Base-by-base conservation (phyloP, 2,329 filamentous ascomycete species). In the Huntiella savannae region DNA sequence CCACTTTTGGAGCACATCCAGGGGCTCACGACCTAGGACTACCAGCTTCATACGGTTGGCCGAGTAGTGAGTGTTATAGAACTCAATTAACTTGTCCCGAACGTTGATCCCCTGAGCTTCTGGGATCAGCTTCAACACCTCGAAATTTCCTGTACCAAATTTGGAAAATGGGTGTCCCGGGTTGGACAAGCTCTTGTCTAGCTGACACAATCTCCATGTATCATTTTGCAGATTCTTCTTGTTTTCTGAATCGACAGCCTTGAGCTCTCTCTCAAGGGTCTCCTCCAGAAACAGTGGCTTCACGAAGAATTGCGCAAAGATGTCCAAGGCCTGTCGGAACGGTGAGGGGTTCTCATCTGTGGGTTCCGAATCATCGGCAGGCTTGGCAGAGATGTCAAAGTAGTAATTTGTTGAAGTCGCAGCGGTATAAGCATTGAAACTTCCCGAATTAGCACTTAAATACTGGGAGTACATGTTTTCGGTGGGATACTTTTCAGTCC, bases 391-490 rank as follows among this genome's bases (percentile, higher is more conserved):
- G 49, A 96, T 78, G 57, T 98, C 91, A 59, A 98, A 98, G 63
- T 83, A 96, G 66, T 93, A 98, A 64, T 96, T 96, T 52, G 91
- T 98, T 45, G 88, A 92, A 1, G 85, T 94, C 4, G 83, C 70
- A 12, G 82, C 86, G 1, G 91, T 98, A 61, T 93, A 96, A 47
- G 91, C 91, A 60, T 98, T 98, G 19, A 86, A 94, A 57, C 80
- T 77, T 47, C 91, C 91, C 7, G 86, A 93, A 60, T 95, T 81
- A 50, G 83, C 73, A 44, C 86, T 82, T 46, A 98, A 74, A 60
- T 93, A 98, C 59, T 88, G 80, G 57, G 84, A 85, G 67, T 98
- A 98, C 53, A 82, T 88, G 61, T 98, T 96, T 63, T 95, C 88
- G 59, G 79, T 75, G 1, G 91, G 91, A 57, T 91, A 98, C 74